Evolutionary conservation across 805 yeast genomes (phyloP).

Genomic region (Cyberlindnera maritima): DNA sequence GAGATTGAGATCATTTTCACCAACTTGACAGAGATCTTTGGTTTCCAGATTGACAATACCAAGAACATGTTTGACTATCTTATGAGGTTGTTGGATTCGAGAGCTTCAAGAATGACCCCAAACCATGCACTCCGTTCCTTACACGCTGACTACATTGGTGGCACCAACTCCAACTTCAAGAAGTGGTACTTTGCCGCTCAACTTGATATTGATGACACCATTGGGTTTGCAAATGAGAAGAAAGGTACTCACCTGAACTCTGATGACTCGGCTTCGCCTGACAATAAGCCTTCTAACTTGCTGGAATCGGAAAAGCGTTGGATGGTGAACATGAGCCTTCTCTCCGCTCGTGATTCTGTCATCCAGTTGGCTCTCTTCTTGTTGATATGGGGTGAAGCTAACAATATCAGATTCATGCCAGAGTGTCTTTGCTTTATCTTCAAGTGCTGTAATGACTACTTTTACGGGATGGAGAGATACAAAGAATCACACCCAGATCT

Average conservation of each 20-base stretch:
- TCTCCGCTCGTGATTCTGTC: constrained; percentile 52
- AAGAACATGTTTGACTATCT: constrained; percentile 66
- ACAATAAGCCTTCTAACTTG: constrained; percentile 21
- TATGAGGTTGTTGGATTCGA: constrained; percentile 60
- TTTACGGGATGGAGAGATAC: constrained; percentile 43
- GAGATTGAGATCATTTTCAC: constrained; percentile 57
- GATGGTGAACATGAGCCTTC: constrained; percentile 47
- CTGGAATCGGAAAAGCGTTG: constrained; percentile 49
- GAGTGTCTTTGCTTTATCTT: constrained; percentile 84
- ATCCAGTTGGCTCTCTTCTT: constrained; percentile 68
- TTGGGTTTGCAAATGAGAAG: constrained; percentile 34
- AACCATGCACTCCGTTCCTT: constrained; percentile 52
- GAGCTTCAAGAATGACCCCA: constrained; percentile 65
- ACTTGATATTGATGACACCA: constrained; percentile 56
- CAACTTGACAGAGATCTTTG: constrained; percentile 53
- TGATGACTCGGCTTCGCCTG: background rate
- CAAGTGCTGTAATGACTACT: constrained; percentile 74
- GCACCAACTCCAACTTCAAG: constrained; percentile 60
- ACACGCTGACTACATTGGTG: constrained; percentile 77
- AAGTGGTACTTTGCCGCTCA: constrained; percentile 80
- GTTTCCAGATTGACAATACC: constrained; percentile 66
- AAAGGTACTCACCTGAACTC: background rate
- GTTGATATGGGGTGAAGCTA: constrained; percentile 88
- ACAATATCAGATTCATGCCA: constrained; percentile 82
- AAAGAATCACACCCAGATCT: constrained; percentile 31